A percentile compares a stretch with the other conserved stretches of the same genome.
phyloP scores from a whole-genome alignment of 805 yeast species.

The Myxozyma mucilagina region DNA sequence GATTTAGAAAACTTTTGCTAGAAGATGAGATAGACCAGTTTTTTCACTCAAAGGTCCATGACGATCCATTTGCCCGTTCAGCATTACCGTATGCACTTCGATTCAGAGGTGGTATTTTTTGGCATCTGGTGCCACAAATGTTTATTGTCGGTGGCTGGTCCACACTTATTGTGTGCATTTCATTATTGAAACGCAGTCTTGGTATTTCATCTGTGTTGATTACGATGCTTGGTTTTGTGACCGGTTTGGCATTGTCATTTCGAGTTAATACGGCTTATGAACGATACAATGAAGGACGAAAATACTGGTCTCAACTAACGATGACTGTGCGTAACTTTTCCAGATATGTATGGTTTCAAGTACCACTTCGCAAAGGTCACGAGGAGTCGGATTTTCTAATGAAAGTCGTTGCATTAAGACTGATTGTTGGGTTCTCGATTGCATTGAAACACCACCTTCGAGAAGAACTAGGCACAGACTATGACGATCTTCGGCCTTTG shows the following conservation, averaged over 20 bases:
- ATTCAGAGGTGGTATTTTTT: slow-evolving; percentile 30
- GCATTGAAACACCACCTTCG: slow-evolving; percentile 33
- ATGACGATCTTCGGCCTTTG: slow-evolving; percentile 27
- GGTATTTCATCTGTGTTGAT: slow-evolving; percentile 26
- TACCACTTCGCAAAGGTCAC: slow-evolving; percentile 24
- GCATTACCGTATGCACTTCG: slow-evolving; percentile 28
- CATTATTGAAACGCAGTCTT: slow-evolving; percentile 21
- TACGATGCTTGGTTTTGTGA: slow-evolving; percentile 31
- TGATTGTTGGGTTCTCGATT: slow-evolving; percentile 24
- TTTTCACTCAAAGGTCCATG: slow-evolving; percentile 27
- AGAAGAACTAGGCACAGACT: slow-evolving; percentile 30
- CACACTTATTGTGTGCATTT: slow-evolving; percentile 20
- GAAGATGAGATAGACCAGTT: slow-evolving; percentile 26
- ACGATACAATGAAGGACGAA: slow-evolving; percentile 30
- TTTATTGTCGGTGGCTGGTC: slow-evolving; percentile 23
- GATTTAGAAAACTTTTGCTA: slow-evolving; percentile 2
- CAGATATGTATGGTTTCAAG: slow-evolving; percentile 25
- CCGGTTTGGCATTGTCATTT: slow-evolving; percentile 28
- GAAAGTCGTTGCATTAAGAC: slow-evolving; percentile 20
- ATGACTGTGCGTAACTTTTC: slow-evolving; percentile 21
- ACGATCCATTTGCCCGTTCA: slow-evolving; percentile 29
- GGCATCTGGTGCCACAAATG: slow-evolving; percentile 26
- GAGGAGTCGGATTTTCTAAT: slow-evolving; percentile 18
- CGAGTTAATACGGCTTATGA: slow-evolving; percentile 32
- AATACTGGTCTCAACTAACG: slow-evolving; percentile 27